phyloP scores from a whole-genome alignment of 2,329 filamentous ascomycete genomes.

The Microdochium paspali region DNA sequence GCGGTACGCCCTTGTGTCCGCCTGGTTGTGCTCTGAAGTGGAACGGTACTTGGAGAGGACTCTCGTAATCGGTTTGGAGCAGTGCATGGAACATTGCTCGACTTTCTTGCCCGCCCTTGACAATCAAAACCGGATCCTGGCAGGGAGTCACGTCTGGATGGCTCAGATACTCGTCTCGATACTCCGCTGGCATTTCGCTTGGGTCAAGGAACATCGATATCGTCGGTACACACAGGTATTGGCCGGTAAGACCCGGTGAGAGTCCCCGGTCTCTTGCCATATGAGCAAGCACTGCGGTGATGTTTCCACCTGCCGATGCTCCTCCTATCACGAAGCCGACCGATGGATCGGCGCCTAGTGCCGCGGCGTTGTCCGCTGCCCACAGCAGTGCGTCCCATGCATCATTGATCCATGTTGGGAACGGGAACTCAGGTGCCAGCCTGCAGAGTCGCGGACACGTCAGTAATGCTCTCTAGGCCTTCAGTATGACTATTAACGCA shows the following conservation, averaged over 20 bases:
- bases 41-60: slow-evolving; percentile 11
- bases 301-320: slow-evolving; percentile 32
- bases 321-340: slow-evolving; percentile 40
- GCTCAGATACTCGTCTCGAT: slow-evolving; percentile 14
- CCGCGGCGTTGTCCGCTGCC: slow-evolving; percentile 26
- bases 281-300: slow-evolving; percentile 26
- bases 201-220: slow-evolving; percentile 13
- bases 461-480: not conserved
- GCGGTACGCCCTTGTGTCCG: slow-evolving; percentile 25
- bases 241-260: slow-evolving; percentile 32
- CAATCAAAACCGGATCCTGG: slow-evolving; percentile 11
- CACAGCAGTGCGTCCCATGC: slow-evolving; percentile 34
- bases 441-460: slow-evolving; percentile 4
- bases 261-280: slow-evolving; percentile 28
- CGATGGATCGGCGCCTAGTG: slow-evolving; percentile 27
- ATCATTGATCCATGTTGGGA: slow-evolving; percentile 31
- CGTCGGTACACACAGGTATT: slow-evolving; percentile 31
- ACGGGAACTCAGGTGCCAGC: slow-evolving; percentile 34
- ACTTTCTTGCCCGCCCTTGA: not conserved
- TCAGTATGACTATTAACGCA: slow-evolving; percentile 3
- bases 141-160: slow-evolving; percentile 13
- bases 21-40: slow-evolving; percentile 7
- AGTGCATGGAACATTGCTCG: not conserved
- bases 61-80: slow-evolving; percentile 1
- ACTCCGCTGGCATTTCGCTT: slow-evolving; percentile 10